Evolutionary conservation across 2,329 filamentous ascomycete species (phyloP).

Genomic region (Colletotrichum aenigma): DNA sequence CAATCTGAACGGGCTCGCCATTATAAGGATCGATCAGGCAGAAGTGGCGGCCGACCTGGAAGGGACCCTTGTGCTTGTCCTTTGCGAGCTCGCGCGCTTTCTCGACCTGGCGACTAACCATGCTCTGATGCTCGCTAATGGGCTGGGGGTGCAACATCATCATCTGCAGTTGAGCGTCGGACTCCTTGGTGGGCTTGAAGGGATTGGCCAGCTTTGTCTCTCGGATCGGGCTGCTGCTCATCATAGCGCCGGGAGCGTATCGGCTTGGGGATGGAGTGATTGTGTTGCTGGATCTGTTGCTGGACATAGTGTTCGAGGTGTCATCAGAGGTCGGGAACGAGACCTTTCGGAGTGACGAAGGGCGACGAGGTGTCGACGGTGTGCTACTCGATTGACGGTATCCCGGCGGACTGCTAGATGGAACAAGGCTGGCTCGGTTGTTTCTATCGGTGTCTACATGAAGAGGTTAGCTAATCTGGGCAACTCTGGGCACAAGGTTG

Average conservation of each 20-base stretch:
- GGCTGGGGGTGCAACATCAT: not conserved
- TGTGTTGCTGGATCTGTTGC: not conserved
- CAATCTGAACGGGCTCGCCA: not conserved
- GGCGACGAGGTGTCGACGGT: not conserved
- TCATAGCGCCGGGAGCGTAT: not conserved
- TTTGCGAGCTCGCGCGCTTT: not conserved
- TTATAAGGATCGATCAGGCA: not conserved
- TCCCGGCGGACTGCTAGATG: not conserved
- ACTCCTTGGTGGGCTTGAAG: not conserved
- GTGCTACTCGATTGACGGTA: not conserved
- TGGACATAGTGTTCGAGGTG: not conserved
- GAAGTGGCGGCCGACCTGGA: not conserved
- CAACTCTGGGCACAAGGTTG: fast-evolving
- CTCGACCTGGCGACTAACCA: not conserved
- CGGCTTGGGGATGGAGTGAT: not conserved
- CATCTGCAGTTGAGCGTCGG: not conserved
- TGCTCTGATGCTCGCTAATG: not conserved
- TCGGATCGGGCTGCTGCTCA: not conserved
- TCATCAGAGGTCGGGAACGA: not conserved
- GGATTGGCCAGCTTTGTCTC: not conserved
- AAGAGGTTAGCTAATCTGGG: not conserved
- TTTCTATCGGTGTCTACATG: not conserved
- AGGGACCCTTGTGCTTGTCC: not conserved
- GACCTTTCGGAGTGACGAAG: not conserved
- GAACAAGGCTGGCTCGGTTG: conserved; percentile 2